Percentiles rank a stretch among this genome's conserved stretches.
phyloP scores from a whole-genome alignment of 2,329 filamentous ascomycete genomes.

The Neonectria hederae region DNA sequence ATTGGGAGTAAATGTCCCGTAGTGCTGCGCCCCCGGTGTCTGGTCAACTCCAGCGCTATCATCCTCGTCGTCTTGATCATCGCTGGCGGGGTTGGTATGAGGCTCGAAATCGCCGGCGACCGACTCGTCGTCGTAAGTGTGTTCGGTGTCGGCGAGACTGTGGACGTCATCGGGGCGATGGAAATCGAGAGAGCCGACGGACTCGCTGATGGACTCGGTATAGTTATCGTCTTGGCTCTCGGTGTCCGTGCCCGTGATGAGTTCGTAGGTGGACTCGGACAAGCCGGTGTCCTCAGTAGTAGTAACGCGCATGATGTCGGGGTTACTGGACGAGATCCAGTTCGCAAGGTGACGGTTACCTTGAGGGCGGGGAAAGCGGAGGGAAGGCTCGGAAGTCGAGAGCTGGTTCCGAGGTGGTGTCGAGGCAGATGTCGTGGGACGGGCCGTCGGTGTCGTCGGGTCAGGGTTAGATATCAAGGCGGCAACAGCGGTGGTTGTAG shows the following conservation, averaged over 20 bases:
- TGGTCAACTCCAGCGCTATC: conserved; percentile 17
- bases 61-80: conserved; percentile 26
- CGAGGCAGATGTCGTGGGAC: conserved; percentile 2
- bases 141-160: conserved; percentile 60
- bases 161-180: conserved; percentile 62
- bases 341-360: conserved; percentile 65
- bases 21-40: conserved; percentile 25
- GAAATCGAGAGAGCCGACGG: conserved; percentile 60
- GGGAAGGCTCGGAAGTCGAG: conserved; percentile 57
- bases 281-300: conserved; percentile 60
- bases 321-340: conserved; percentile 67
- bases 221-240: conserved; percentile 61
- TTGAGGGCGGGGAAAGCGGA: conserved; percentile 66
- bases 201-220: conserved; percentile 59
- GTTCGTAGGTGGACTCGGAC: conserved; percentile 66
- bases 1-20: conserved; percentile 23
- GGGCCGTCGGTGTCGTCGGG: conserved; percentile 31
- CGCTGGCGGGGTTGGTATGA: conserved; percentile 13
- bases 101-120: conserved; percentile 47
- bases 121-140: conserved; percentile 56
- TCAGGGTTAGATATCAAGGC: conserved; percentile 9
- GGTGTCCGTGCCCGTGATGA: conserved; percentile 63
- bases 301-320: conserved; percentile 63
- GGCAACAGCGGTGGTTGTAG: conserved; percentile 16
- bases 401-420: conserved; percentile 33